Conservation (phyloP, 305 asterid species). For the Ajuga reptans region DNA sequence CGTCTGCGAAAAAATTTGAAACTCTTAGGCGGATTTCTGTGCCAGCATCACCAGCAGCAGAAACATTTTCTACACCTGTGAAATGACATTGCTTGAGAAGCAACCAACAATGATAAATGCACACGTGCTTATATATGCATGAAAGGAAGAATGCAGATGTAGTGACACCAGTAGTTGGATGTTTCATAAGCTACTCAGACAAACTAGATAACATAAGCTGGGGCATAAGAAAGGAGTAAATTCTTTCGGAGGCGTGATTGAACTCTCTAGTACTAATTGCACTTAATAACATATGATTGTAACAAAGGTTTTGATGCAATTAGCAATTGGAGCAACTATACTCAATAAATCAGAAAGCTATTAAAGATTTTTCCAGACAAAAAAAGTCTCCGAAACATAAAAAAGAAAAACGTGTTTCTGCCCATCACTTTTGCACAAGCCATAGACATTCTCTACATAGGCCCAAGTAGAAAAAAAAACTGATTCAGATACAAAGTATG, state of each 20-base stretch:
- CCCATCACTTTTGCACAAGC: neutral
- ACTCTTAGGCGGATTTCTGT: slow-evolving; percentile 43
- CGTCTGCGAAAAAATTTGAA: slow-evolving; percentile 46
- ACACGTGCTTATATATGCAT: neutral
- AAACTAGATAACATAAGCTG: neutral
- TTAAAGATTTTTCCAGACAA: neutral
- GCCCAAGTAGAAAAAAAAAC: neutral
- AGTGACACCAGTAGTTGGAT: neutral
- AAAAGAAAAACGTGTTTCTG: neutral
- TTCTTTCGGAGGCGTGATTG: neutral
- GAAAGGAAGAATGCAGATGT: slow-evolving; percentile 3
- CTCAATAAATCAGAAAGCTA: neutral
- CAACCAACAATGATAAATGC: slow-evolving; percentile 9
- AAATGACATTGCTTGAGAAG: slow-evolving; percentile 20
- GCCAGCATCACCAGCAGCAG: slow-evolving; percentile 41
- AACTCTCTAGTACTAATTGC: neutral
- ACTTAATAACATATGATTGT: neutral
- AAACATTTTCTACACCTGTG: slow-evolving; percentile 46
- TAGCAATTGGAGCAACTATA: slow-evolving; percentile 14
- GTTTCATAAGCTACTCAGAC: neutral
- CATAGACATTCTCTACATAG: neutral
- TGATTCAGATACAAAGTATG: neutral
- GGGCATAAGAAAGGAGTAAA: neutral
- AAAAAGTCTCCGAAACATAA: neutral
- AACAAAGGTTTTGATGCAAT: neutral